A percentile compares a stretch with the other conserved stretches of the same genome.
Evolutionary conservation across 768 basidiomycete species (phyloP).

Genomic region (Mycena capillaripes): DNA sequence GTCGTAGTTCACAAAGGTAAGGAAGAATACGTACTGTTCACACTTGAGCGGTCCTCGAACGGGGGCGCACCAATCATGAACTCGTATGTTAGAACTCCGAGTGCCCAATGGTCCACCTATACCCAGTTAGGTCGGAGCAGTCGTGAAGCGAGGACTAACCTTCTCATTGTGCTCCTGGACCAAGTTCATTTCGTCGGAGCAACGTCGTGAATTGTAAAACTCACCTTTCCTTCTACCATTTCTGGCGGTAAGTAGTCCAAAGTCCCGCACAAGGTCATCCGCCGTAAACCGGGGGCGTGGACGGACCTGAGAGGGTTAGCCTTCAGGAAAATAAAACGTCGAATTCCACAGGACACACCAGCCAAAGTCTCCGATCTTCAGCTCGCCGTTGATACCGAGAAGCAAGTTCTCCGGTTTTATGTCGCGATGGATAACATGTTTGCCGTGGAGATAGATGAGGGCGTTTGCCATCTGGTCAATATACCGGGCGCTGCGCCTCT

Average conservation of each 20-base stretch:
- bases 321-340: neutral
- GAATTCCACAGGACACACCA: conserved; percentile 72
- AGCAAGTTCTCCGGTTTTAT: conserved; percentile 99
- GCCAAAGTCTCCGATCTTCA: conserved; percentile 99
- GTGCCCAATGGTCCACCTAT: conserved; percentile 93
- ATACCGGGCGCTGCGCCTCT: conserved; percentile 90
- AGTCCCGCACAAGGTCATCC: conserved; percentile 95
- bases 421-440: conserved; percentile 98
- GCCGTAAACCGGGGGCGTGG: conserved; percentile 91
- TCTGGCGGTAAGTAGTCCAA: conserved; percentile 98
- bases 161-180: conserved; percentile 91
- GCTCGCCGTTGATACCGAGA: conserved; percentile 93
- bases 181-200: no score
- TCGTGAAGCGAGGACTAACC: neutral
- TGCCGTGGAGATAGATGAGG: conserved; percentile 89
- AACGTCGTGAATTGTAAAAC: no score
- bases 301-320: conserved; percentile 55
- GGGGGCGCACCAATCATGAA: conserved; percentile 85
- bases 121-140: conserved; percentile 47
- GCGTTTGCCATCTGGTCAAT: conserved; percentile 99
- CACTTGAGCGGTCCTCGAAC: conserved; percentile 89
- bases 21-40: conserved; percentile 68
- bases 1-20: conserved; percentile 2
- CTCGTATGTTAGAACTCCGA: conserved; percentile 97
- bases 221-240: conserved; percentile 95